These are phyloP conservation scores for Pleurotus salmoneostramineus DNA, from an alignment of 768 basidiomycete genomes.

Conservation along the genomic window DNA sequence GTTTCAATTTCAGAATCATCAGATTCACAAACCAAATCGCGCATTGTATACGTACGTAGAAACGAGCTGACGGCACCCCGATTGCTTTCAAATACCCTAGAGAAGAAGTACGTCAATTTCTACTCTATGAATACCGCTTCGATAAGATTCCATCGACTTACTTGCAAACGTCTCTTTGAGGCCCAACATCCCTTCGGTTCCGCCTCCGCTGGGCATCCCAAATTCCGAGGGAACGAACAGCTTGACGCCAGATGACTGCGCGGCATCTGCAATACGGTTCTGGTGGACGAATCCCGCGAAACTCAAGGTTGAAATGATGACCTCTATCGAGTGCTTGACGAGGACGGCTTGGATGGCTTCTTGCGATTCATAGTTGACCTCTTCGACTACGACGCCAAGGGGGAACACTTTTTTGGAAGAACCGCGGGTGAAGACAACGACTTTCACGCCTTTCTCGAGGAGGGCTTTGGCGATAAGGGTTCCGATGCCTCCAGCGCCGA, in stretches of 20 bases:
- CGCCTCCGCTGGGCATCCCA: slow-evolving; percentile 28
- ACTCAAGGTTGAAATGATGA: slow-evolving; percentile 28
- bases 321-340: slow-evolving; percentile 26
- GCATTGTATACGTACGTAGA: slow-evolving; percentile 21
- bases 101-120: not conserved
- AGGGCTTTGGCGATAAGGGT: slow-evolving; percentile 17
- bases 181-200: slow-evolving; percentile 18
- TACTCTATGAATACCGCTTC: not conserved
- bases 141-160: slow-evolving; percentile 5
- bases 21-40: no score
- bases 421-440: slow-evolving; percentile 15
- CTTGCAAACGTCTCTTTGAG: slow-evolving; percentile 25
- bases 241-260: slow-evolving; percentile 30
- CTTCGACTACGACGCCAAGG: slow-evolving; percentile 19
- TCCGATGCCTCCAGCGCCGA: slow-evolving; percentile 26
- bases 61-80: slow-evolving; percentile 22
- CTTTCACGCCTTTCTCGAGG: slow-evolving; percentile 1
- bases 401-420: slow-evolving; percentile 10
- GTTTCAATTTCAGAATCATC: not conserved
- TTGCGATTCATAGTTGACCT: slow-evolving; percentile 23
- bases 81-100: slow-evolving; percentile 24
- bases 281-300: slow-evolving; percentile 19
- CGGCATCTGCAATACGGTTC: slow-evolving; percentile 25
- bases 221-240: slow-evolving; percentile 36
- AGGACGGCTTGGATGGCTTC: slow-evolving; percentile 20